Evolutionary conservation across 768 basidiomycete species (phyloP).

Genomic region (Amanita thiersii): DNA sequence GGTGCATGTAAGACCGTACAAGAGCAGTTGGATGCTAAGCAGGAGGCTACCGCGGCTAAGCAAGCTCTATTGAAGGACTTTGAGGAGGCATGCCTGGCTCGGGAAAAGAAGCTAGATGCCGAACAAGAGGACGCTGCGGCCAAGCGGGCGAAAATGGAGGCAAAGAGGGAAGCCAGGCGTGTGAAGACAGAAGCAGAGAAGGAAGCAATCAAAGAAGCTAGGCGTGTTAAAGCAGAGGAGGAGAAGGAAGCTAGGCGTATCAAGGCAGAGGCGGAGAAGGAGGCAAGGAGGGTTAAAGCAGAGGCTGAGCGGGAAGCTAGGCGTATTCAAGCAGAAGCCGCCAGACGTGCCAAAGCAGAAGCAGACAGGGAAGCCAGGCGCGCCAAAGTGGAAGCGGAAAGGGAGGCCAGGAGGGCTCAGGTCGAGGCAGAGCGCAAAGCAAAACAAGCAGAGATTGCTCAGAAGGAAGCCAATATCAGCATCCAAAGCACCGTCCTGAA

Average conservation of each 20-base stretch:
- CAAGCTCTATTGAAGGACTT: too few species aligned
- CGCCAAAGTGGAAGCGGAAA: constrained; percentile 10
- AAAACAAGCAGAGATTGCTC: constrained; percentile 1
- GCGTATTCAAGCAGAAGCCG: background rate
- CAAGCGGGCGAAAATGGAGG: too few species aligned
- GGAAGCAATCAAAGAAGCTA: background rate
- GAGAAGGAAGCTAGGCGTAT: background rate
- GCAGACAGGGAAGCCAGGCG: constrained; percentile 2
- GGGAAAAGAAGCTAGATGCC: too few species aligned
- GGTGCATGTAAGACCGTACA: too few species aligned
- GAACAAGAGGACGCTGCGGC: too few species aligned
- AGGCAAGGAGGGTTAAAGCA: background rate
- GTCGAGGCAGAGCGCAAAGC: constrained; percentile 6
- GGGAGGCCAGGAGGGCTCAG: constrained; percentile 13
- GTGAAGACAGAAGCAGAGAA: background rate
- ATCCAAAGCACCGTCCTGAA: constrained; percentile 38
- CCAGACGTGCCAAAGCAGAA: constrained; percentile 5
- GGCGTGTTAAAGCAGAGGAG: background rate
- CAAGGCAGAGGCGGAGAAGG: background rate
- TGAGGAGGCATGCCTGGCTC: too few species aligned
- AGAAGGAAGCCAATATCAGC: constrained; percentile 32
- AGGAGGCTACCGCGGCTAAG: too few species aligned
- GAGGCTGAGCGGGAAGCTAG: background rate
- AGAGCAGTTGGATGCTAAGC: too few species aligned
- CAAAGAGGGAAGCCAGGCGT: background rate